Percentiles rank a stretch among this genome's conserved stretches.
Conservation (phyloP, 805 yeast genomes). For the Hemisphaericaspora nanyangensis region DNA sequence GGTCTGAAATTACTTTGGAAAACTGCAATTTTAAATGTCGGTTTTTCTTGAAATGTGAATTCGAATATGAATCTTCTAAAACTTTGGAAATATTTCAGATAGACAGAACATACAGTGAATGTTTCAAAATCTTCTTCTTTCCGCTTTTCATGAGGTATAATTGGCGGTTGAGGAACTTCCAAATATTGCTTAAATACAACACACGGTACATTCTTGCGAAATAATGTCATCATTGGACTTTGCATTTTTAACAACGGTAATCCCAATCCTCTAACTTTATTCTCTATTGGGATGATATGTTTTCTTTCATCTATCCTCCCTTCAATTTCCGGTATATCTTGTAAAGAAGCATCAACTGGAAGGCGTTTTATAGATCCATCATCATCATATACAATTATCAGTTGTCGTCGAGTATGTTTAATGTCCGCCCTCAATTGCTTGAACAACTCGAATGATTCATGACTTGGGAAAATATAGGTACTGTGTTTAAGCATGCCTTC, state of each 20-base stretch:
- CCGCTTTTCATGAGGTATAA: conserved; percentile 8
- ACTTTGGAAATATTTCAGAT: conserved; percentile 22
- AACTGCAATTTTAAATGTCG: conserved; percentile 22
- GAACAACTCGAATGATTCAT: conserved; percentile 26
- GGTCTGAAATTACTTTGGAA: conserved; percentile 36
- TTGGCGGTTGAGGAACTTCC: conserved; percentile 26
- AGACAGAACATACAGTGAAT: conserved; percentile 30
- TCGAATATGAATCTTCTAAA: conserved; percentile 26
- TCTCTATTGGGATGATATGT: conserved; percentile 30
- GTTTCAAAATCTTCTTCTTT: conserved; percentile 26
- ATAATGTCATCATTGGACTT: conserved; percentile 33
- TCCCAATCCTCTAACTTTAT: conserved; percentile 30
- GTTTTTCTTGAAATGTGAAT: conserved; percentile 19
- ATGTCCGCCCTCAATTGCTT: conserved; percentile 19
- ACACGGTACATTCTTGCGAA: conserved; percentile 33
- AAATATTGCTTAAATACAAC: conserved; percentile 27
- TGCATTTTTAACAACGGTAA: conserved; percentile 34
- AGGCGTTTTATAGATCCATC: conserved; percentile 17
- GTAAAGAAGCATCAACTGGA: conserved; percentile 6
- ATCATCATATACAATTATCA: conserved; percentile 16
- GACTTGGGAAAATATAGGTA: conserved; percentile 27
- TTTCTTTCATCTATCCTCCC: conserved; percentile 22
- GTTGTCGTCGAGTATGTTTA: conserved; percentile 20
- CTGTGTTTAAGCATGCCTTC: conserved; percentile 28
- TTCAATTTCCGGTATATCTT: conserved; percentile 1